These are phyloP conservation scores for Ceratocystis huliohia DNA, from an alignment of 2,329 filamentous ascomycete genomes.

Conservation along the genomic window DNA sequence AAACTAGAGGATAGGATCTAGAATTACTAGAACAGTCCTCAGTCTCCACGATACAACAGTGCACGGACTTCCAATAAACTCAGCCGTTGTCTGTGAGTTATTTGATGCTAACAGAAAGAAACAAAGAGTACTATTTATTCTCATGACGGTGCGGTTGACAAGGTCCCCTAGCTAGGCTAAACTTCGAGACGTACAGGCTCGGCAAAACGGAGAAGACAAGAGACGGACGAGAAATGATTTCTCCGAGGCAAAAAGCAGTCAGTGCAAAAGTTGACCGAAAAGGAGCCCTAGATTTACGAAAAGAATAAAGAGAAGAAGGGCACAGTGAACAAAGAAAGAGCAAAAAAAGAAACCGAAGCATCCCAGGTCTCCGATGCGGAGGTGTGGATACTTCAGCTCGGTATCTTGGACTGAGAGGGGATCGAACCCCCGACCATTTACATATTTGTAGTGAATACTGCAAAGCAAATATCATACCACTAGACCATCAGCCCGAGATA, in stretches of 20 bases:
- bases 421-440: conserved; percentile 22
- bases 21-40: not conserved
- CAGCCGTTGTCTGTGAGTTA: not conserved
- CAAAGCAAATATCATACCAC: conserved; percentile 22
- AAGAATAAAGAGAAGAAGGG: not conserved
- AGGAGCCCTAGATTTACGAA: no score
- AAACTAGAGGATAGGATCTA: not conserved
- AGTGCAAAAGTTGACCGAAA: no score
- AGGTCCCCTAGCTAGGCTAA: not conserved
- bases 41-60: not conserved
- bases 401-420: conserved; percentile 21
- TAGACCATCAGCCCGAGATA: conserved; percentile 21
- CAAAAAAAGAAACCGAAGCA: not conserved
- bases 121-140: not conserved
- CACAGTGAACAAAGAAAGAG: not conserved
- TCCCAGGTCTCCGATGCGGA: not conserved
- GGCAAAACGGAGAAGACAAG: not conserved
- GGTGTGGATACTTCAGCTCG: no score
- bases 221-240: not conserved
- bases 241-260: no score
- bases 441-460: conserved; percentile 21
- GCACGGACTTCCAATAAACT: not conserved
- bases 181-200: not conserved
- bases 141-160: not conserved
- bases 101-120: not conserved